These are phyloP conservation scores for Tremellales sp. DNA, from an alignment of 1,284 basidiomycete genomes.

Conservation along the genomic window DNA sequence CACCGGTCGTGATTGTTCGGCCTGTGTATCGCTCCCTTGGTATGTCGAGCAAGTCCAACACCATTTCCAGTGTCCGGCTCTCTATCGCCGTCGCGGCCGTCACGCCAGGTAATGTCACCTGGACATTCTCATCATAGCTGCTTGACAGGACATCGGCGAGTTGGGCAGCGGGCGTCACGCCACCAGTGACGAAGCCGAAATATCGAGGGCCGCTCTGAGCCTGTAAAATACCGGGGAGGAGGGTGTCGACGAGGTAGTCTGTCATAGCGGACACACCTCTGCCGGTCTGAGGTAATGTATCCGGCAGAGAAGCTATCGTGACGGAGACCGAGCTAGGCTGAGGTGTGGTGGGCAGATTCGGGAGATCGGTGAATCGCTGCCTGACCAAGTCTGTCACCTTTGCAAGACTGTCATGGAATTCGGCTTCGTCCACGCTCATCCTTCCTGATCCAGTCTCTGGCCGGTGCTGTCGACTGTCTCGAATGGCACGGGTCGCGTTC, in stretches of 20 bases:
- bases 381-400: conserved; percentile 23
- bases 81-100: conserved; percentile 51
- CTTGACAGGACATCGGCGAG: conserved; percentile 46
- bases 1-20: conserved; percentile 53
- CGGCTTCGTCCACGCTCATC: too few relatives aligned
- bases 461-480: too few relatives aligned
- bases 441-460: too few relatives aligned
- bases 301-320: conserved; percentile 28
- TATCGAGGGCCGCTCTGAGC: conserved; percentile 51
- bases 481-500: too few relatives aligned
- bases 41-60: conserved; percentile 50
- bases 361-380: conserved; percentile 20
- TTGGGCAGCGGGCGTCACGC: conserved; percentile 49
- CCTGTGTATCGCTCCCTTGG: conserved; percentile 41
- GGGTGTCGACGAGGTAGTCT: conserved; percentile 26
- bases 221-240: conserved; percentile 45
- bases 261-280: conserved; percentile 35
- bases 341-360: conserved; percentile 23
- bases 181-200: conserved; percentile 54
- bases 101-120: conserved; percentile 49
- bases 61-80: conserved; percentile 46
- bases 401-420: neutral
- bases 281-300: conserved; percentile 31
- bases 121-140: conserved; percentile 52
- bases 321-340: conserved; percentile 7